These are phyloP conservation scores for Tetracladium marchalianum DNA, from an alignment of 495 filamentous ascomycete species.

Conservation along the genomic window DNA sequence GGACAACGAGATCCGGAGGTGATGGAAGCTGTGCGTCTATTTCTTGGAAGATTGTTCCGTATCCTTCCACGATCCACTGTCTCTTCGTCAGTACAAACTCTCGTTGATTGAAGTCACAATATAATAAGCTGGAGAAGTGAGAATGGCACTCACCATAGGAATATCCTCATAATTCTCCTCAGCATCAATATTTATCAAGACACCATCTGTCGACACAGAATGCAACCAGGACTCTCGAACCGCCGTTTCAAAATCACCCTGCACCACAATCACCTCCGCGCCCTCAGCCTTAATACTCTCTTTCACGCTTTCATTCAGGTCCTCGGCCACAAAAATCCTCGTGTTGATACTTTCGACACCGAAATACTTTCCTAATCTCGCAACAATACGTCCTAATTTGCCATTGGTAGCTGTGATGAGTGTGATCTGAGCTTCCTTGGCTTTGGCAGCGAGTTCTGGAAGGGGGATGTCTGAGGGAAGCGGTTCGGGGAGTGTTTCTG, in stretches of 20 bases:
- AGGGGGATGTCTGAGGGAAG: conserved; percentile 23
- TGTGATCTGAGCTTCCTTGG: conserved; percentile 21
- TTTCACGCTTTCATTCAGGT: conserved; percentile 41
- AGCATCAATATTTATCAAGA: conserved; percentile 54
- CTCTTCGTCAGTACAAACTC: conserved; percentile 30
- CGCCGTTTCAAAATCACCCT: conserved; percentile 51
- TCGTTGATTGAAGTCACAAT: too few species aligned
- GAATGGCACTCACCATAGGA: conserved; percentile 50
- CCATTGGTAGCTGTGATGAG: conserved; percentile 54
- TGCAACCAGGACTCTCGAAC: conserved; percentile 34
- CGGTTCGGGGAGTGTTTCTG: conserved; percentile 22
- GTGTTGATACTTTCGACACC: conserved; percentile 30
- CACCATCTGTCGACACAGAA: conserved; percentile 20
- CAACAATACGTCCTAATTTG: conserved; percentile 63
- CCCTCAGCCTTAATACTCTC: conserved; percentile 47
- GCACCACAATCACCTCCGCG: conserved; percentile 36
- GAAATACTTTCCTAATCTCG: conserved; percentile 48
- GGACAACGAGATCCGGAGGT: conserved; percentile 23
- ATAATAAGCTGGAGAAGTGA: conserved; percentile 41
- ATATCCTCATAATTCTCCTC: conserved; percentile 51
- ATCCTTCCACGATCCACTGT: conserved; percentile 64
- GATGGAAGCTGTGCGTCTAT: conserved; percentile 40
- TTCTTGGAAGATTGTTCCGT: conserved; percentile 57
- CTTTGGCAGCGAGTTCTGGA: conserved; percentile 28
- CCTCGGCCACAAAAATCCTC: conserved; percentile 44